These are phyloP conservation scores for Cicer yamashitae DNA, from an alignment of 306 rosid genomes.

Conservation along the genomic window DNA sequence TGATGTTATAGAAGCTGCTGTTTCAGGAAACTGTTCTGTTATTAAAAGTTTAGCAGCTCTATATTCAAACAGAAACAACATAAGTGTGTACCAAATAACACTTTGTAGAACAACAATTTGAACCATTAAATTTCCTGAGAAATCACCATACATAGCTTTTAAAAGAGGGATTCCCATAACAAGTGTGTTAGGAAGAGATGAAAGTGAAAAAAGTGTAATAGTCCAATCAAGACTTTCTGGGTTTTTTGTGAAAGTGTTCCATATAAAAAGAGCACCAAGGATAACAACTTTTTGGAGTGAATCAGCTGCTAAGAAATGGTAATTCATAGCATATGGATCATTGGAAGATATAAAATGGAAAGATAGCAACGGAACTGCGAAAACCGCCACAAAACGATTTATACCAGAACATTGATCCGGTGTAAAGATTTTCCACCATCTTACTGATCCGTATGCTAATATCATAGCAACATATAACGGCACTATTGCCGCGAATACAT, in stretches of 20 bases:
- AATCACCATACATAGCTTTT: constrained; percentile 85
- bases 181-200: constrained; percentile 87
- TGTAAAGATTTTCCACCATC: constrained; percentile 90
- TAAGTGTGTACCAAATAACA: constrained; percentile 82
- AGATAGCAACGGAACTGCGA: constrained; percentile 82
- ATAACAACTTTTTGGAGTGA: constrained; percentile 76
- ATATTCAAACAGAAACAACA: constrained; percentile 83
- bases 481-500: constrained; percentile 76
- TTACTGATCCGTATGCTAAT: constrained; percentile 77
- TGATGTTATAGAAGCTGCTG: constrained; percentile 80
- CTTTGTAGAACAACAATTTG: constrained; percentile 89
- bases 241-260: constrained; percentile 67
- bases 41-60: constrained; percentile 82
- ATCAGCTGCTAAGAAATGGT: constrained; percentile 84
- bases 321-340: constrained; percentile 79
- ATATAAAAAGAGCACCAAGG: constrained; percentile 65
- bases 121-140: constrained; percentile 73
- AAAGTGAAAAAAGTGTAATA: constrained; percentile 84
- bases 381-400: constrained; percentile 82
- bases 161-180: constrained; percentile 87
- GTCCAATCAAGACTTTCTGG: constrained; percentile 74
- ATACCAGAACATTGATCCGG: constrained; percentile 90
- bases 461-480: constrained; percentile 88
- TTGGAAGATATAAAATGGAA: constrained; percentile 86
- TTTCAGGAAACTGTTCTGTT: constrained; percentile 79